These are phyloP conservation scores for Fusarium beomiforme DNA, from an alignment of 2,329 filamentous ascomycete species.

Conservation along the genomic window DNA sequence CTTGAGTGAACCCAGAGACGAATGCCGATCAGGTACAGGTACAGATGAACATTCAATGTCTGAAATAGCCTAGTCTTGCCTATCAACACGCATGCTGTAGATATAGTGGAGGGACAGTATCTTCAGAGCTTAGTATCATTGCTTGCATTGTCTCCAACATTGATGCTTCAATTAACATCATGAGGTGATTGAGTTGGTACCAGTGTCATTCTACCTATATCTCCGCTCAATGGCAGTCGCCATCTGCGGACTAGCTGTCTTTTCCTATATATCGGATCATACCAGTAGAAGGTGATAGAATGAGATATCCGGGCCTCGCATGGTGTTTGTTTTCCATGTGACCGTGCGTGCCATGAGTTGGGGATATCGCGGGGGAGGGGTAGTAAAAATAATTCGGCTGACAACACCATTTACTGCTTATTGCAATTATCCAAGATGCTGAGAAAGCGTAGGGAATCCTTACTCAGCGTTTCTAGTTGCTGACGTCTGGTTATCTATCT, in stretches of 20 bases:
- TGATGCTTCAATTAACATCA: neutral
- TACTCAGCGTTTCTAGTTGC: neutral
- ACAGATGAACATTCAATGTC: slow-evolving; percentile 38
- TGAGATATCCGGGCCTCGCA: slow-evolving; percentile 29
- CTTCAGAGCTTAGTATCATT: neutral
- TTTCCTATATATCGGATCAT: slow-evolving; percentile 5
- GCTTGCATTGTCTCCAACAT: slow-evolving; percentile 8
- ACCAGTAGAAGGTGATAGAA: slow-evolving; percentile 8
- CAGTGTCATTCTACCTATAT: neutral
- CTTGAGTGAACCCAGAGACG: slow-evolving; percentile 16
- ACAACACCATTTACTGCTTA: neutral
- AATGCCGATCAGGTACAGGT: slow-evolving; percentile 44
- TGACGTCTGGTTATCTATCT: neutral
- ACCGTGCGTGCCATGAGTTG: slow-evolving; percentile 33
- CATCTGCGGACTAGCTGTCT: neutral
- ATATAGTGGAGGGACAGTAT: slow-evolving; percentile 7
- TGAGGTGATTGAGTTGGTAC: neutral
- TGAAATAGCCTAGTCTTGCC: slow-evolving; percentile 13
- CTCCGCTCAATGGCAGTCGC: neutral
- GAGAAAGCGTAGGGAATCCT: neutral
- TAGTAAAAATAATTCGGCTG: slow-evolving; percentile 5
- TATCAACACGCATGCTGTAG: slow-evolving; percentile 13
- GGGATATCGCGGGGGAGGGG: slow-evolving; percentile 42
- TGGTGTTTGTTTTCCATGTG: slow-evolving; percentile 38
- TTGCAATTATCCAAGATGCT: neutral